These are phyloP conservation scores for Raffaelea deltoideospora DNA, from an alignment of 2,329 filamentous ascomycete species.

Conservation along the genomic window DNA sequence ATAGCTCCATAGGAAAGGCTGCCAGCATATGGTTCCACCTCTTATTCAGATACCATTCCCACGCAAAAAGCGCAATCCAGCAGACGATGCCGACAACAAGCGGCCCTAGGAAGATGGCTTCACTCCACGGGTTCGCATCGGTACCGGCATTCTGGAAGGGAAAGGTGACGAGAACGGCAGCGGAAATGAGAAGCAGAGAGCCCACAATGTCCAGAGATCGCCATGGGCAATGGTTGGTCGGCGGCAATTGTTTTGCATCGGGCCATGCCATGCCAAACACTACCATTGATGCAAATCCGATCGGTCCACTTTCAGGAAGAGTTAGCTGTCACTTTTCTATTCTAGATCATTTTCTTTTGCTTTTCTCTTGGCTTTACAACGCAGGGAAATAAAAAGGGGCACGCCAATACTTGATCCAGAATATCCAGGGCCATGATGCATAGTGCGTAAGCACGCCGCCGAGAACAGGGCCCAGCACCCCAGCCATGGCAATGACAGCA, in stretches of 20 bases:
- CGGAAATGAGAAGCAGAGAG: constrained; percentile 34
- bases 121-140: constrained; percentile 23
- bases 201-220: constrained; percentile 37
- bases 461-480: constrained; percentile 35
- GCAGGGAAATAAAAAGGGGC: background rate
- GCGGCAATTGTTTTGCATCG: constrained; percentile 21
- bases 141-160: constrained; percentile 37
- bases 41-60: constrained; percentile 20
- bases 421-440: constrained; percentile 37
- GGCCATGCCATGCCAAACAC: constrained; percentile 38
- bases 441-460: constrained; percentile 35
- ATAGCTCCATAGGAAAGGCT: constrained; percentile 31
- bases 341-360: no score
- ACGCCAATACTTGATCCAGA: constrained; percentile 40
- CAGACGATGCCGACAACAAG: constrained; percentile 21
- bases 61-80: constrained; percentile 22
- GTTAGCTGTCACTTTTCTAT: no score
- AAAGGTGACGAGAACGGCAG: constrained; percentile 40
- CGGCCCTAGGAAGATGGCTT: constrained; percentile 25
- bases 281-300: constrained; percentile 28
- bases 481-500: constrained; percentile 29
- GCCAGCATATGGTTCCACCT: constrained; percentile 19
- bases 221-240: constrained; percentile 25
- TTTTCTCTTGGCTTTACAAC: no score
- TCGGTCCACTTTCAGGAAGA: constrained; percentile 26